These are phyloP conservation scores for Endotrypanum monterogeii DNA, from an alignment of 208 protist species.

Conservation along the genomic window DNA sequence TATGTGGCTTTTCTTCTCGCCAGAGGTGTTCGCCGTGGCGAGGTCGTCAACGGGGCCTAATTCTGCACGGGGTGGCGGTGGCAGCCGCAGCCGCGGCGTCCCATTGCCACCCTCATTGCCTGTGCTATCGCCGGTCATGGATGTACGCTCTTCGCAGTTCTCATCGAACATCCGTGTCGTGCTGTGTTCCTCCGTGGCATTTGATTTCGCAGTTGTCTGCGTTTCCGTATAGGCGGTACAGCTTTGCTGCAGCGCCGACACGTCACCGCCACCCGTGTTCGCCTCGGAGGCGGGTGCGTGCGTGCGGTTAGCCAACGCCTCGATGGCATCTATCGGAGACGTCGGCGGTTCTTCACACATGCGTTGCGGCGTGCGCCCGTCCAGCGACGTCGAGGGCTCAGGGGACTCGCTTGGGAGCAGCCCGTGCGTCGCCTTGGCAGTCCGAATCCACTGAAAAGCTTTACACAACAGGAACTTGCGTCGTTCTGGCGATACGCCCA, in stretches of 20 bases:
- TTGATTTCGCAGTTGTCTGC: constrained; percentile 2
- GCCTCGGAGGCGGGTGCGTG: constrained; percentile 40
- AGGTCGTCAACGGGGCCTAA: not conserved
- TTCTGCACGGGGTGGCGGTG: not conserved
- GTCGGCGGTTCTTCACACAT: constrained; percentile 4
- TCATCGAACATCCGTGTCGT: constrained; percentile 4
- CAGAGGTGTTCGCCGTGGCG: not conserved
- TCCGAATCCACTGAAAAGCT: constrained; percentile 24
- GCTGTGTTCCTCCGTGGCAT: not conserved
- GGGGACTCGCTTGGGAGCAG: constrained; percentile 13
- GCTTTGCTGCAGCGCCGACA: not conserved
- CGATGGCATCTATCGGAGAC: constrained; percentile 13
- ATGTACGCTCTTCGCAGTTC: not conserved
- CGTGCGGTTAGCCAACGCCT: constrained; percentile 44
- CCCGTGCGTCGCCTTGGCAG: constrained; percentile 8
- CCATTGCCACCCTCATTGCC: not conserved
- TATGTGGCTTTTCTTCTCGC: not conserved
- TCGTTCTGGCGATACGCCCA: constrained; percentile 16
- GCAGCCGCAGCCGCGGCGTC: not conserved
- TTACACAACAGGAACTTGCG: constrained; percentile 2
- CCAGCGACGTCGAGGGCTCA: not conserved
- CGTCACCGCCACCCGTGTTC: constrained; percentile 14
- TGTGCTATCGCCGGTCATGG: not conserved
- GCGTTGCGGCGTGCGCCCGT: constrained; percentile 22
- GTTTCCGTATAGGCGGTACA: not conserved